Evolutionary conservation across 768 basidiomycete species (phyloP), one percentile per base, ranked within the genome.

Genomic region (Amanita subjunquillea): DNA sequence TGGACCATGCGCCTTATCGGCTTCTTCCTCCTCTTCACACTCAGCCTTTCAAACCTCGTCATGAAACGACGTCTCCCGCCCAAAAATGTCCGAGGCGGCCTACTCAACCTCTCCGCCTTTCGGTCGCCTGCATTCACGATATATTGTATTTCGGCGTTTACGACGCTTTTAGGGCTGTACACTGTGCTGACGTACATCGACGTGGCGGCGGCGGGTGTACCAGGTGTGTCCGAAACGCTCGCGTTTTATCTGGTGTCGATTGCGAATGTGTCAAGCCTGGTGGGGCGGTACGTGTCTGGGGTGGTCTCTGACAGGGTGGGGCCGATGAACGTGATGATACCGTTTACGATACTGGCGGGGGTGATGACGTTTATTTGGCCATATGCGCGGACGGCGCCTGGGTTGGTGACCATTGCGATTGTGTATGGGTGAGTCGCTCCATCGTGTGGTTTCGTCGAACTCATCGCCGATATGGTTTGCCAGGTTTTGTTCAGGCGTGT

Each of bases 1-100:
- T 89, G 87, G 87, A 85, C 87, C 0, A 78, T 85, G 73, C 73
- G 87, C 13, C 77, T 83, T 32, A 65, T 87, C 40, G 86, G 79
- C 2, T 80, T 87, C 55, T 76, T 86, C 8, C 62, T 87, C 0
- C 56, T 84, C 0, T 55, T 72, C 13, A 61, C 74, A 1, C 69
- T 87, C 3, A 74, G 74, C 2, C 60, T 76, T 9, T 73, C 78
- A 13, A 86, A 83, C 62, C 53, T 87, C 46, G 62, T 70, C 7
- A 51, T 76, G 25, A 69, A 63, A 61, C 77, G 81, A 10, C 73
- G 83, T 7, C 65, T 85, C 1, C 80, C 81, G 0, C 79, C 83
- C 0, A 61, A 63, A 8, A 72, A 78, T 38, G 67, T 72, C 4
- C 63, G 69, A 7, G 82, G 83, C 4, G 81, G 85, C 12, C 58